These are phyloP conservation scores for Penicillium atrosanguineum DNA, from an alignment of 495 filamentous ascomycete species.

Conservation along the genomic window DNA sequence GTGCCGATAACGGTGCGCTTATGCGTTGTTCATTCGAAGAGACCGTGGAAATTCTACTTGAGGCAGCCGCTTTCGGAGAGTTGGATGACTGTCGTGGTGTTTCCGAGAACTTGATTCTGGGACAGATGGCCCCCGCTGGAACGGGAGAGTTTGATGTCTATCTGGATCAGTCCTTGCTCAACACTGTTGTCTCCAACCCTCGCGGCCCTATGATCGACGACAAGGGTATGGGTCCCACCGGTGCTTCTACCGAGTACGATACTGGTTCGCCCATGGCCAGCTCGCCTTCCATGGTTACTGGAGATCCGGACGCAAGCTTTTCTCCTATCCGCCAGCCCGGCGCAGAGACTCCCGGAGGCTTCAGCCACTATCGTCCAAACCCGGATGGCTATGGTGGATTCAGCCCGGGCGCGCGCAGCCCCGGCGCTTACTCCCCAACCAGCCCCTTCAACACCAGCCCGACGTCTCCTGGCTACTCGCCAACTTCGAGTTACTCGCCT, in stretches of 20 bases:
- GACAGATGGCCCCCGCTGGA: slow-evolving; percentile 92
- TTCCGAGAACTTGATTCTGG: slow-evolving; percentile 97
- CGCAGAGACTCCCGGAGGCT: slow-evolving; percentile 72
- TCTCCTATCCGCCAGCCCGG: slow-evolving; percentile 81
- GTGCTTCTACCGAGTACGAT: slow-evolving; percentile 93
- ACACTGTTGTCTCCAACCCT: slow-evolving; percentile 90
- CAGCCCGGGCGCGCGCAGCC: slow-evolving; percentile 68
- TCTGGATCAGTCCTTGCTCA: slow-evolving; percentile 90
- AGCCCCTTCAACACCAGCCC: slow-evolving; percentile 82
- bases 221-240: slow-evolving; percentile 70
- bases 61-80: slow-evolving; percentile 90
- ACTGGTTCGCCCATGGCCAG: slow-evolving; percentile 84
- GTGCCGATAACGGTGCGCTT: slow-evolving; percentile 92
- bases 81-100: slow-evolving; percentile 97
- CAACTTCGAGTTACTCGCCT: slow-evolving; percentile 65
- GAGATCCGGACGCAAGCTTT: slow-evolving; percentile 79
- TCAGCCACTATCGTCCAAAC: slow-evolving; percentile 57
- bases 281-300: slow-evolving; percentile 68
- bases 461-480: slow-evolving; percentile 72
- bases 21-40: slow-evolving; percentile 99
- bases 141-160: slow-evolving; percentile 93
- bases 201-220: slow-evolving; percentile 72
- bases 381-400: slow-evolving; percentile 55
- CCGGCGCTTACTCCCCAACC: slow-evolving; percentile 62
- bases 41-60: slow-evolving; percentile 95